Conservation (phyloP, 2,329 filamentous ascomycete species). For the Sphaerostilbella broomeana region DNA sequence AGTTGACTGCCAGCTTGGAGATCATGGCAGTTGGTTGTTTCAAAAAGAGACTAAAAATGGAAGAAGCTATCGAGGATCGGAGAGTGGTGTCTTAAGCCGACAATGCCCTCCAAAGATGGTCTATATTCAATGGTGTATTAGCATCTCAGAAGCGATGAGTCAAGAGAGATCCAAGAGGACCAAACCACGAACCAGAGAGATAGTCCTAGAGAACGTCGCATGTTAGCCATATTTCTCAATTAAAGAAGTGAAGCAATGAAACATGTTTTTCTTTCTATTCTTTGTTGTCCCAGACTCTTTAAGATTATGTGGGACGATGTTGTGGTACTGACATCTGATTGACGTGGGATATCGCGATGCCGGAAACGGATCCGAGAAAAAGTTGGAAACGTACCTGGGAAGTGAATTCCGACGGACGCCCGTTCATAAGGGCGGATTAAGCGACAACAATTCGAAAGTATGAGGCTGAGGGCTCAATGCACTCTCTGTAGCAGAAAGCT, state of each 20-base stretch:
- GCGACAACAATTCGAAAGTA: constrained; percentile 19
- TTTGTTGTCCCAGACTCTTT: too few relatives aligned
- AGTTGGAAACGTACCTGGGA: constrained; percentile 58
- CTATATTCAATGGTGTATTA: constrained; percentile 21
- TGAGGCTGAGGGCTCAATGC: constrained; percentile 14
- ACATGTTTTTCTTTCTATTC: too few relatives aligned
- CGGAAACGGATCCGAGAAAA: constrained; percentile 9
- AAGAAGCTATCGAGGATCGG: constrained; percentile 1
- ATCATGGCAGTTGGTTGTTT: constrained; percentile 44
- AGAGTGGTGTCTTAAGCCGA: constrained; percentile 22
- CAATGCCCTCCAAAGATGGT: constrained; percentile 38
- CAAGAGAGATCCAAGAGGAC: constrained; percentile 22
- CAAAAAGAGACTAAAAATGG: constrained; percentile 1
- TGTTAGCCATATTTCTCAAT: neutral
- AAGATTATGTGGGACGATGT: too few relatives aligned
- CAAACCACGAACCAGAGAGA: constrained; percentile 60
- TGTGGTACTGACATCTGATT: neutral
- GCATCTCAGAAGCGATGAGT: constrained; percentile 35
- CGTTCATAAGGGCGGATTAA: constrained; percentile 72
- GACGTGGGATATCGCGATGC: neutral
- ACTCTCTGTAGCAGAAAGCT: constrained; percentile 7
- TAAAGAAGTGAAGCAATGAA: neutral
- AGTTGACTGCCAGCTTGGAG: constrained; percentile 46
- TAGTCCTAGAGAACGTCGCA: constrained; percentile 51
- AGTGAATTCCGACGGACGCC: constrained; percentile 77